Evolutionary conservation across 2,329 filamentous ascomycete species (phyloP).

Genomic region (Aspergillus texensis): DNA sequence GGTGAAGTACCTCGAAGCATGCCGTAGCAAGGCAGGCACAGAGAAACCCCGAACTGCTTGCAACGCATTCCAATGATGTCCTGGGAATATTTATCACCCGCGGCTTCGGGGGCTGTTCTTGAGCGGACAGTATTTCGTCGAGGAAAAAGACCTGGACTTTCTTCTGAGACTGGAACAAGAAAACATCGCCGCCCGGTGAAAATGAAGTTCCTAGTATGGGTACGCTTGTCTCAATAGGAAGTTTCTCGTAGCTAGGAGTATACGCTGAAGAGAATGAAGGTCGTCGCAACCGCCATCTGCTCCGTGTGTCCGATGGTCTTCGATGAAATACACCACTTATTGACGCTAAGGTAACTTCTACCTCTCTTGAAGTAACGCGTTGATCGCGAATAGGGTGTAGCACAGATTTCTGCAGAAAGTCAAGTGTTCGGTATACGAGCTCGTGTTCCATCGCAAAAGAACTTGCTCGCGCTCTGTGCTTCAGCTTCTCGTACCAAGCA

Average conservation of each 20-base stretch:
- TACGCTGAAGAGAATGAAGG: background rate
- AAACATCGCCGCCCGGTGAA: conserved; percentile 13
- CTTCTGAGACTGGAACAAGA: conserved; percentile 12
- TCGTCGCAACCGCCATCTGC: background rate
- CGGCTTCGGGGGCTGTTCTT: conserved; percentile 7
- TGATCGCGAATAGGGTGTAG: conserved; percentile 26
- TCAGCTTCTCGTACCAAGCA: conserved; percentile 19
- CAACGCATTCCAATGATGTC: conserved; percentile 12
- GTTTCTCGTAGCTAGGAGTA: background rate
- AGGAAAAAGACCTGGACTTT: conserved; percentile 10
- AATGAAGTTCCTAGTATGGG: conserved; percentile 10
- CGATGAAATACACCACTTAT: conserved; percentile 14
- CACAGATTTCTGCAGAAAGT: conserved; percentile 29
- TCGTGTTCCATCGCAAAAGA: conserved; percentile 20
- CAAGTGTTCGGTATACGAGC: conserved; percentile 28
- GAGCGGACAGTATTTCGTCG: conserved; percentile 7
- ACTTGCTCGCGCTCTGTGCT: background rate
- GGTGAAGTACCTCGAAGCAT: conserved; percentile 14
- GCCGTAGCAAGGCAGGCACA: conserved; percentile 8
- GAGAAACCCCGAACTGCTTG: conserved; percentile 15
- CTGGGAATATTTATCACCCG: background rate
- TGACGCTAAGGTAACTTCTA: conserved; percentile 23
- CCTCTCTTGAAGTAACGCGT: conserved; percentile 19
- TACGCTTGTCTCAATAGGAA: background rate
- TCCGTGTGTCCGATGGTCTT: background rate